phyloP scores from a whole-genome alignment of 768 basidiomycete species.

The Vararia minispora region DNA sequence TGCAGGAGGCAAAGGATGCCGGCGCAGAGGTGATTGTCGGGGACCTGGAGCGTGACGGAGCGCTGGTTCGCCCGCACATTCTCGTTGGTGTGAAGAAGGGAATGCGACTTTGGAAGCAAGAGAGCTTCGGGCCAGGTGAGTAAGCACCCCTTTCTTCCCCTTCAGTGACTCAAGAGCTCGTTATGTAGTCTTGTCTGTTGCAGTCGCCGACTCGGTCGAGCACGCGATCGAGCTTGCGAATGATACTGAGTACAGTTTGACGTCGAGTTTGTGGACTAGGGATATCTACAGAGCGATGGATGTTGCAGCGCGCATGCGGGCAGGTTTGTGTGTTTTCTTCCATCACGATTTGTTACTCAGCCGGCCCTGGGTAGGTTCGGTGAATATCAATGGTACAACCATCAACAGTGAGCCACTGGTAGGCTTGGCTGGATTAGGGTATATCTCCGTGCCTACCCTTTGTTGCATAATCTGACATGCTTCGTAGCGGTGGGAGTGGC shows the following conservation, averaged over 20 bases:
- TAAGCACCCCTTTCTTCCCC: not conserved
- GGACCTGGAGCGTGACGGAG: slow-evolving; percentile 26
- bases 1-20: slow-evolving; percentile 30
- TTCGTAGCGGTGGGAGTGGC: slow-evolving; percentile 24
- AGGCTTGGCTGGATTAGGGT: slow-evolving; percentile 36
- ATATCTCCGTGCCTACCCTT: slow-evolving; percentile 11
- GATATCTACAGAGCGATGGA: slow-evolving; percentile 32
- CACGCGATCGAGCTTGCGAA: slow-evolving; percentile 51
- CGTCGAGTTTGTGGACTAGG: slow-evolving; percentile 40
- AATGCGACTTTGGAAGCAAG: slow-evolving; percentile 43
- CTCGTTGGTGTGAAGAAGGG: slow-evolving; percentile 35
- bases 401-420: slow-evolving; percentile 31
- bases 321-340: slow-evolving; percentile 21
- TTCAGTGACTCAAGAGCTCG: not conserved
- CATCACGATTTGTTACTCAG: not conserved
- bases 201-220: slow-evolving; percentile 34
- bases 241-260: slow-evolving; percentile 38
- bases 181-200: slow-evolving; percentile 29
- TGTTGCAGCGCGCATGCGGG: slow-evolving; percentile 36
- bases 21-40: slow-evolving; percentile 38
- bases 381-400: slow-evolving; percentile 45
- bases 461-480: not conserved
- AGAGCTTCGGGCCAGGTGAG: slow-evolving; percentile 51
- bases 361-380: slow-evolving; percentile 27
- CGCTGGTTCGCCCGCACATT: slow-evolving; percentile 40